Conservation (phyloP, 768 basidiomycete genomes). For the Boletellus ananas region DNA sequence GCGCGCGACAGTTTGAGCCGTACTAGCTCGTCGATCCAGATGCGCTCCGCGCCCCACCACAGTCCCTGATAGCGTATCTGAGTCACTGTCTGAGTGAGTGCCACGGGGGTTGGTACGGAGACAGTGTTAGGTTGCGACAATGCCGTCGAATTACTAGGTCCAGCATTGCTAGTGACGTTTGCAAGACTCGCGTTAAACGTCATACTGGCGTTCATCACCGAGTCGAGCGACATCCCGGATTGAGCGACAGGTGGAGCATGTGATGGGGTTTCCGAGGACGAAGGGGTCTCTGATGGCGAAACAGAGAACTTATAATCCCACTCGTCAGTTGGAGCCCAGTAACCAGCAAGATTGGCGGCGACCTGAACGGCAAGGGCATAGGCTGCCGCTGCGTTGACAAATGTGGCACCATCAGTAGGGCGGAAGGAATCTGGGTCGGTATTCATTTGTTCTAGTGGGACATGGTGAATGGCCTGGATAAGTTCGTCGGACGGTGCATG, state of each 20-base stretch:
- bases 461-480: conserved; percentile 44
- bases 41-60: conserved; percentile 88
- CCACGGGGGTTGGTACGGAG: conserved; percentile 15
- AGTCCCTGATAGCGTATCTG: conserved; percentile 73
- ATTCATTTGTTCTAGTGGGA: conserved; percentile 42
- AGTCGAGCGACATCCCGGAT: conserved; percentile 33
- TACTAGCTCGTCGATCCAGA: conserved; percentile 84
- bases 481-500: conserved; percentile 53
- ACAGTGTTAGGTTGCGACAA: conserved; percentile 2
- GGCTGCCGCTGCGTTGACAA: conserved; percentile 54
- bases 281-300: conserved; percentile 24
- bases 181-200: conserved; percentile 37
- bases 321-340: conserved; percentile 72
- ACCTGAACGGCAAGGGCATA: conserved; percentile 73
- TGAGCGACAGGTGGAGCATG: conserved; percentile 6
- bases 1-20: conserved; percentile 68
- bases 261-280: neutral
- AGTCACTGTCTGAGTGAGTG: conserved; percentile 31
- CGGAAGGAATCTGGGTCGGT: conserved; percentile 50
- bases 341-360: conserved; percentile 55
- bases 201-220: conserved; percentile 45
- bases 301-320: conserved; percentile 57
- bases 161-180: neutral
- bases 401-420: conserved; percentile 36
- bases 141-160: conserved; percentile 4